Evolutionary conservation across 2,329 filamentous ascomycete genomes (phyloP), one percentile per base, ranked within the genome.

Genomic region (Ophiostoma novo-ulmi): DNA sequence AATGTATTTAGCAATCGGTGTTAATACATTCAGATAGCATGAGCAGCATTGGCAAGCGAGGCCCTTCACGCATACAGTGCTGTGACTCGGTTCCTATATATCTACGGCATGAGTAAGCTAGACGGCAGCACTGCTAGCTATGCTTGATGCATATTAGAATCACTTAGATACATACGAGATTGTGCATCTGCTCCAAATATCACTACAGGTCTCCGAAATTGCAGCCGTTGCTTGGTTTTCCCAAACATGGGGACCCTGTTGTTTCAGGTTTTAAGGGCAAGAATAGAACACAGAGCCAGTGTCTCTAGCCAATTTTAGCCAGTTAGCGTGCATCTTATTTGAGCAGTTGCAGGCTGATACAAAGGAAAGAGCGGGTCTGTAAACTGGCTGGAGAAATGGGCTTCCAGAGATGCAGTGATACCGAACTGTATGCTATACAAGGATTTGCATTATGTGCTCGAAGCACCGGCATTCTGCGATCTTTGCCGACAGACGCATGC

Each of bases 211-310:
- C 41, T 22, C 22, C 26, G 31, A 68, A 35, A 68, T 48, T 38
- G 17, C 41, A 31, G 48, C 67, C 63, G 36, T 68, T 68, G 67
- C 52, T 69, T 65, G 35, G 48, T 17, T 39, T 22, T 36, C 26
- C 22, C 26, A 68, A 52, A 52, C 35, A 35, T 69, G 67, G 48
- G 63, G 38, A 38, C 36, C 36, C 38, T 39, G 68, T 17, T 48
- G 69, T 70, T 70, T 70, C 69, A 70, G 69, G 44, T 66, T 66
- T 20, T 14, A 22, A 22, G 5, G 22, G 35, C 58, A 22, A 20
- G 39, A 69, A 69, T 58, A 44, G 31, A 61, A 61, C 39, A 11
- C 5, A 48, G 41, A 31, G 35, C 26, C 17, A 38, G 41, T 58
- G 26, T 39, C 31, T 31, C 66, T 31, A 44, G 41, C 41, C 41